Percentiles rank a stretch among this genome's conserved stretches.
Evolutionary conservation across 129 eudicot species (phyloP).

Genomic region (Flaveria brownii): DNA sequence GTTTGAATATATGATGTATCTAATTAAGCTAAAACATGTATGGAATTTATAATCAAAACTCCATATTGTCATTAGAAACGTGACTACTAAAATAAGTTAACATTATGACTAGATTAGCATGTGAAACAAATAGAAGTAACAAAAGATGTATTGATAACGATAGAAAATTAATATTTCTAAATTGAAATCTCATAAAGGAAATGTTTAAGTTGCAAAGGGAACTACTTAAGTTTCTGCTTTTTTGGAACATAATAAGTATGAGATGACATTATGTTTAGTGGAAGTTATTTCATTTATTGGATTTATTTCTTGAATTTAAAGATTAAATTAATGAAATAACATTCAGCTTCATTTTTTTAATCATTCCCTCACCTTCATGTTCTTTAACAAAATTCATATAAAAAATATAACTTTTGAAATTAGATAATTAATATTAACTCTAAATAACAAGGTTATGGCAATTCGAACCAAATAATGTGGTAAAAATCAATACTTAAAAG

Average conservation of each 20-base stretch:
- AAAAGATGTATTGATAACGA: background rate
- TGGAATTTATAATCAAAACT: background rate
- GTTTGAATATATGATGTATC: background rate
- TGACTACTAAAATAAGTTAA: background rate
- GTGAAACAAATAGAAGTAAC: background rate
- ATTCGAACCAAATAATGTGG: background rate
- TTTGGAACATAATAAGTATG: conserved; percentile 21
- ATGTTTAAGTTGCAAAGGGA: background rate
- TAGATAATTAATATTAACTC: background rate
- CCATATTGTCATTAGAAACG: background rate
- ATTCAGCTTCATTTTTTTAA: too few relatives aligned
- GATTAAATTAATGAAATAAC: too few relatives aligned
- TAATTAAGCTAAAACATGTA: background rate
- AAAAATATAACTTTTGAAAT: too few relatives aligned
- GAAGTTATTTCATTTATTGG: background rate
- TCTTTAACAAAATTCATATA: too few relatives aligned
- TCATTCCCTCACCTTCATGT: too few relatives aligned
- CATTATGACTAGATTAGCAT: conserved; percentile 1
- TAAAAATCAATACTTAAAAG: background rate
- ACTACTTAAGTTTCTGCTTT: conserved; percentile 4
- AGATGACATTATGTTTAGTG: conserved; percentile 14
- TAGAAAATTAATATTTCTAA: background rate
- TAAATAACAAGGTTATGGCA: background rate
- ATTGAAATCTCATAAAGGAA: background rate
- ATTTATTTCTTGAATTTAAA: background rate